Conservation (phyloP, 163 green algal genomes). For the Volvox carteri region DNA sequence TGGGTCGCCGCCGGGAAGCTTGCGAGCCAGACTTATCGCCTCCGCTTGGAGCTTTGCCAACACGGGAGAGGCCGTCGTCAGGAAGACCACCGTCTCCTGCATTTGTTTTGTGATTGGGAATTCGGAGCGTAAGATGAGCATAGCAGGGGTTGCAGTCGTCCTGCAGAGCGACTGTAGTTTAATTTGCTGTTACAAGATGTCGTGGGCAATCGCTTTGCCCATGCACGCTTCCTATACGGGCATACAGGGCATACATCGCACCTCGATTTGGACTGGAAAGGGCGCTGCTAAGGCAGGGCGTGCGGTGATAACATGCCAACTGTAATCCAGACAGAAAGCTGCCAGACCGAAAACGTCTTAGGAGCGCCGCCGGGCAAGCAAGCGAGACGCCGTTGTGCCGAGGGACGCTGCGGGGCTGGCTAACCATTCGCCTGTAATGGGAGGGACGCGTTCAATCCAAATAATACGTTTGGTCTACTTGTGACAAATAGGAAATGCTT, state of each 20-base stretch:
- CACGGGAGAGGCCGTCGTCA: not conserved
- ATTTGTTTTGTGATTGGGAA: no score
- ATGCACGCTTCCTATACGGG: no score
- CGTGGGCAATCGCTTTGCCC: no score
- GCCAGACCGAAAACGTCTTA: not conserved
- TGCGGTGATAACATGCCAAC: not conserved
- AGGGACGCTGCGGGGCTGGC: not conserved
- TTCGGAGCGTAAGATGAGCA: no score
- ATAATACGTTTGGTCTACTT: no score
- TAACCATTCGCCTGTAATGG: slow-evolving; percentile 8
- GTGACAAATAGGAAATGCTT: no score
- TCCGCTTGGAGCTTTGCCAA: not conserved
- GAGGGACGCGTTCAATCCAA: no score
- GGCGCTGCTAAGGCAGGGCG: not conserved
- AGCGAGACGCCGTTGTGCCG: slow-evolving; percentile 9
- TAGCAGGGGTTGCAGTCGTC: no score
- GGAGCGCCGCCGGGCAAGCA: slow-evolving; percentile 13
- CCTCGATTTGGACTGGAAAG: slow-evolving; percentile 32
- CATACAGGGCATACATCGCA: no score
- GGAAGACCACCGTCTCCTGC: slow-evolving; percentile 24
- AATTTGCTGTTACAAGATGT: no score
- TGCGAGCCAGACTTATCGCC: slow-evolving; percentile 8
- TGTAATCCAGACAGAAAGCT: not conserved
- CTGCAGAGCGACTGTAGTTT: no score
- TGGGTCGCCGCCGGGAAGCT: not conserved